Percentiles rank a stretch among this genome's conserved stretches.
Conservation (phyloP, 345 rosid genomes). For the Syzygium aqueum region DNA sequence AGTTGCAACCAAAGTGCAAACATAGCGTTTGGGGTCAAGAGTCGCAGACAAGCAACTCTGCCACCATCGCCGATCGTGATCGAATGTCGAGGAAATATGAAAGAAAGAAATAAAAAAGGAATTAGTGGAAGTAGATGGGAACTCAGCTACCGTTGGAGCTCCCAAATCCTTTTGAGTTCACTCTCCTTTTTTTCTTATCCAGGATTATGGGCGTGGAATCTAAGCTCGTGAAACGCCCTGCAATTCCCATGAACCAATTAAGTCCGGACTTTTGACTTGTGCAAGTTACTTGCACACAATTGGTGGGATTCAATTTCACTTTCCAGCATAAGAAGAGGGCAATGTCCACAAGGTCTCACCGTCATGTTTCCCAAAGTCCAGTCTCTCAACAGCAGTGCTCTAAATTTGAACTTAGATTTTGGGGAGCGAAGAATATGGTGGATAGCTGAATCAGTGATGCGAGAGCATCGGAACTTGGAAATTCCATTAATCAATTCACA, state of each 20-base stretch:
- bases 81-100: too few relatives aligned
- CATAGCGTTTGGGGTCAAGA: too few relatives aligned
- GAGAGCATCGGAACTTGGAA: neutral
- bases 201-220: fast-evolving
- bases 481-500: neutral
- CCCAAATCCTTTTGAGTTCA: neutral
- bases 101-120: too few relatives aligned
- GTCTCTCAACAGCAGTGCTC: neutral
- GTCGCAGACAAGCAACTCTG: too few relatives aligned
- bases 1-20: neutral
- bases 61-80: too few relatives aligned
- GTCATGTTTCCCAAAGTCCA: neutral
- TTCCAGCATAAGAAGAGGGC: neutral
- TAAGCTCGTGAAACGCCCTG: fast-evolving
- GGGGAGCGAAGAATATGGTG: neutral
- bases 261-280: fast-evolving
- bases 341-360: neutral
- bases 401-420: neutral
- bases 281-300: fast-evolving
- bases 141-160: neutral
- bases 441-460: neutral
- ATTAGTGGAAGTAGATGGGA: neutral
- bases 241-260: neutral
- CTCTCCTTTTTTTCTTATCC: fast-evolving
- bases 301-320: fast-evolving